Evolutionary conservation across 305 asterid genomes (phyloP).

Genomic region (Fraxinus baroniana): DNA sequence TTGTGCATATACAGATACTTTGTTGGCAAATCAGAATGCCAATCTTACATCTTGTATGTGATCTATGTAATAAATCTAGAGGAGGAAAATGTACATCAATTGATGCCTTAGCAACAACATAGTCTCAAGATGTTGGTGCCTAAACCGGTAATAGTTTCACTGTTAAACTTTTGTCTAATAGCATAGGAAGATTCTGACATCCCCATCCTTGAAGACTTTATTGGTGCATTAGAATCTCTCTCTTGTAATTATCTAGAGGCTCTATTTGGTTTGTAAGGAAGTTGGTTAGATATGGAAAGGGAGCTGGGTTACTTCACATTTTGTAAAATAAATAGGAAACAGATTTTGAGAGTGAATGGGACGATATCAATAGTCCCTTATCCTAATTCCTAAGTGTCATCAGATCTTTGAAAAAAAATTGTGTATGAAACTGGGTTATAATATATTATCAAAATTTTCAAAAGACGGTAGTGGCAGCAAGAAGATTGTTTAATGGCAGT

Average conservation of each 20-base stretch:
- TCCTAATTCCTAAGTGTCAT: background rate
- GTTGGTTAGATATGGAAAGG: background rate
- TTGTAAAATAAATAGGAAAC: background rate
- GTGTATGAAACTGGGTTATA: background rate
- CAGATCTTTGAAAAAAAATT: background rate
- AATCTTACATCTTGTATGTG: background rate
- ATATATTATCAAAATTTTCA: background rate
- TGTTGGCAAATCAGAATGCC: background rate
- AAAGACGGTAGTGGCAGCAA: background rate
- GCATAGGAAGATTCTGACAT: background rate
- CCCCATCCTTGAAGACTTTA: background rate
- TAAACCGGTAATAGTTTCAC: background rate
- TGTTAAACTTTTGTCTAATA: background rate
- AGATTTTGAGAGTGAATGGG: background rate
- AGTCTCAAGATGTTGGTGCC: background rate
- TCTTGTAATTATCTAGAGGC: background rate
- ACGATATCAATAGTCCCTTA: background rate
- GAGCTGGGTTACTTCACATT: background rate
- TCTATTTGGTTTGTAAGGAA: background rate
- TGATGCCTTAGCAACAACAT: background rate
- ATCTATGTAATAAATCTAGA: background rate
- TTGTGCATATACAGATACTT: background rate
- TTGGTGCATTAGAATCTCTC: background rate
- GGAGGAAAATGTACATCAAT: background rate
- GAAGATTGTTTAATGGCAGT: background rate